These are phyloP conservation scores for Solanum appendiculatum DNA, from an alignment of 257 asterid species.

Conservation along the genomic window DNA sequence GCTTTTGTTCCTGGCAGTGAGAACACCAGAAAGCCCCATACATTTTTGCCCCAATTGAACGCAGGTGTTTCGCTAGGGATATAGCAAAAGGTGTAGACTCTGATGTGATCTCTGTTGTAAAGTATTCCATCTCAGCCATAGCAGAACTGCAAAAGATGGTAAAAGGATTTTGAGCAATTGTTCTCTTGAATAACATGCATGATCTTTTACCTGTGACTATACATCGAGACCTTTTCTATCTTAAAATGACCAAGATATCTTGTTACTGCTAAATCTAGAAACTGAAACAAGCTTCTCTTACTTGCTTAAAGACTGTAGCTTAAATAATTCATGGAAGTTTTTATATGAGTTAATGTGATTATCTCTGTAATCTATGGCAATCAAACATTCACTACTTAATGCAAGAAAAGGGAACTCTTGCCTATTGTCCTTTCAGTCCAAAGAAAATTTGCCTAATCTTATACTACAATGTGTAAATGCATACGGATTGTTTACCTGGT, in stretches of 20 bases:
- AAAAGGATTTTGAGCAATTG: neutral
- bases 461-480: neutral
- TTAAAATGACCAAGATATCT: neutral
- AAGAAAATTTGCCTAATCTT: neutral
- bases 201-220: neutral
- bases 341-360: neutral
- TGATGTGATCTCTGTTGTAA: conserved; percentile 42
- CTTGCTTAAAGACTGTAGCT: neutral
- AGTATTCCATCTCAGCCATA: conserved; percentile 43
- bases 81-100: conserved; percentile 76
- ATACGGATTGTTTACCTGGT: conserved; percentile 34
- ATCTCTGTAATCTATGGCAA: neutral
- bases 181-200: neutral
- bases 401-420: neutral
- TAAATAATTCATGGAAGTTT: neutral
- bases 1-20: conserved; percentile 76
- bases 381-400: neutral
- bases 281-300: neutral
- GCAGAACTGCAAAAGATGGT: conserved; percentile 35
- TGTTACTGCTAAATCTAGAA: neutral
- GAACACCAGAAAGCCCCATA: conserved; percentile 98
- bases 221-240: neutral
- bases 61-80: conserved; percentile 75
- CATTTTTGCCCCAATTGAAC: conserved; percentile 67
- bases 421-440: neutral